Base-by-base conservation (phyloP, 2,329 filamentous ascomycete genomes). In the Fusarium sambucinum region DNA sequence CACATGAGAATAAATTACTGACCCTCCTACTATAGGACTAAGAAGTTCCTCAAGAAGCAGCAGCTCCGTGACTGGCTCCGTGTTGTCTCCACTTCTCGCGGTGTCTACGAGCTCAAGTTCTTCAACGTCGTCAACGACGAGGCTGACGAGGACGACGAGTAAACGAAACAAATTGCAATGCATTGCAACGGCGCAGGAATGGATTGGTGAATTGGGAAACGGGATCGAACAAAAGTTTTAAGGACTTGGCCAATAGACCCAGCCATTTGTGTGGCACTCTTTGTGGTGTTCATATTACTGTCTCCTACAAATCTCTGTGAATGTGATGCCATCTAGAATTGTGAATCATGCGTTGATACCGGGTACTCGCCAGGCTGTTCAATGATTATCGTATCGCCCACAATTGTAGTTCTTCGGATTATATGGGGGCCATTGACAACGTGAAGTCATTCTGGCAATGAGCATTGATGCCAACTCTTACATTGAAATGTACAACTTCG, bases 11-110 rank as follows among this genome's bases (percentile, higher is more conserved):
- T 19, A 10, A 51, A 23, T 33, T 30, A 27, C 67, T 70, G 38
- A 69, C 55, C 23, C 2, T 40, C 3, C 3, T 13, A 8, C 12
- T 3, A 19, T 66, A 97, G 93, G 83, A 99, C 96, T 84, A 99
- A 99, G 93, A 99, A 99, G 90, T 99, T 97, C 92, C 92, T 99
- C 85, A 99, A 99, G 94, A 99, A 99, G 93, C 93, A 97, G 89
- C 95, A 98, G 90, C 93, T 99, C 82, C 93, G 96, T 87, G 96
- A 99, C 89, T 99, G 96, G 96, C 92, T 99, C 81, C 94, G 96
- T 79, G 95, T 99, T 78, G 96, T 99, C 80, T 96, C 94, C 77
- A 98, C 95, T 82, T 94, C 92, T 83, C 95, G 95, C 87, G 95
- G 96, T 81, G 94, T 97, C 74, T 99, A 99, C 88, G 94, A 97